Conservation (phyloP, 352 stramenopile species). For the Phytopythium boreale region DNA sequence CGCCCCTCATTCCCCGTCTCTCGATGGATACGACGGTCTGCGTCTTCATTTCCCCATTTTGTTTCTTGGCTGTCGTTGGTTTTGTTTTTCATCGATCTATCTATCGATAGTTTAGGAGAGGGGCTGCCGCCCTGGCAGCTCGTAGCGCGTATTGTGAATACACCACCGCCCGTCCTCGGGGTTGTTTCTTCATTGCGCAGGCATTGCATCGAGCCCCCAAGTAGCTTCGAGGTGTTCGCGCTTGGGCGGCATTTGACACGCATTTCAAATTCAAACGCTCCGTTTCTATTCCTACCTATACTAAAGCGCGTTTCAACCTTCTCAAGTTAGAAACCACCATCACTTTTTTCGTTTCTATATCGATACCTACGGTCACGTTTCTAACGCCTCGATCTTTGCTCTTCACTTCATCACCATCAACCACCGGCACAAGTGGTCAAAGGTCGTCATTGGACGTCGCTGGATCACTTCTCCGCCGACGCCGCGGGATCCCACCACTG, state of each 20-base stretch:
- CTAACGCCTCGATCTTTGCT: not conserved
- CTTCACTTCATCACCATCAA: not conserved
- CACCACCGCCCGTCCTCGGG: not conserved
- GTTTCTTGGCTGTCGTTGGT: not conserved
- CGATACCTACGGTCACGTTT: not conserved
- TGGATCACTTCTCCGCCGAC: not conserved
- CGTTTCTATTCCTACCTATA: no score
- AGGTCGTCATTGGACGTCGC: not conserved
- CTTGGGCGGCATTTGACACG: no score
- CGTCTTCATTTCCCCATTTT: not conserved
- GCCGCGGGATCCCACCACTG: not conserved
- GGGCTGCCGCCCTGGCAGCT: not conserved
- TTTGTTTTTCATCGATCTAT: not conserved
- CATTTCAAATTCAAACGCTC: not conserved
- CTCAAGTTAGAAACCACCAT: not conserved
- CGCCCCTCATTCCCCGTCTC: not conserved
- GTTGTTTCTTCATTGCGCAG: not conserved
- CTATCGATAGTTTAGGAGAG: slow-evolving; percentile 4
- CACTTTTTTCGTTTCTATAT: not conserved
- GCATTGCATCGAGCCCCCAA: no score
- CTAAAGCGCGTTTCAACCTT: not conserved
- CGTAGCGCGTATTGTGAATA: not conserved
- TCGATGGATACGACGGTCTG: not conserved
- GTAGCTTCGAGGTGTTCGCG: no score
- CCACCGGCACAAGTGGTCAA: not conserved